Conservation (phyloP, 257 asterid species). For the Scutellaria baicalensis region DNA sequence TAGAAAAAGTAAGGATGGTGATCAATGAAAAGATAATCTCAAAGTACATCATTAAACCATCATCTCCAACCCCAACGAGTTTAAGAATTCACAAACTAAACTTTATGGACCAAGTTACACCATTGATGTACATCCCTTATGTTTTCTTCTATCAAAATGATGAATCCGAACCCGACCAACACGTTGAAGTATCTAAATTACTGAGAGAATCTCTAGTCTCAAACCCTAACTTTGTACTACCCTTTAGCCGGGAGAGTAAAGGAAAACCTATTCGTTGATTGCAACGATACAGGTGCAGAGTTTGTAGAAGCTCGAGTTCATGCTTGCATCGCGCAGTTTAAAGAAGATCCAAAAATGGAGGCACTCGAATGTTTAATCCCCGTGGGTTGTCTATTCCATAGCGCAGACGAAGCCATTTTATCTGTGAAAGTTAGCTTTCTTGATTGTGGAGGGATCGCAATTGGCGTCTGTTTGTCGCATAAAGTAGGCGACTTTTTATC, state of each 20-base stretch:
- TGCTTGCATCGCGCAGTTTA: background rate
- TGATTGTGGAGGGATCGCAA: background rate
- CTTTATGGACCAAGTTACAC: background rate
- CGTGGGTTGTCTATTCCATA: background rate
- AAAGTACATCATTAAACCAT: background rate
- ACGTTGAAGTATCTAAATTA: background rate
- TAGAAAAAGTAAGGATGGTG: background rate
- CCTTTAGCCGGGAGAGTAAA: background rate
- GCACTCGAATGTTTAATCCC: background rate
- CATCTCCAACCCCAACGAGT: background rate
- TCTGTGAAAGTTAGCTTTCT: background rate
- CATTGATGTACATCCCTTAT: background rate
- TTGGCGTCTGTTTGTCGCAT: conserved; percentile 2
- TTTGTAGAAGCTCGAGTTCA: background rate
- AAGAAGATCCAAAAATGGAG: background rate
- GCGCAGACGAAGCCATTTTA: background rate
- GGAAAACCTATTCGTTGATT: background rate
- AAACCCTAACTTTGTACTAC: background rate
- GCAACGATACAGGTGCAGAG: background rate
- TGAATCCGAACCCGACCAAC: background rate
- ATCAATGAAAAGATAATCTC: background rate
- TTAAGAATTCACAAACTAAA: background rate
- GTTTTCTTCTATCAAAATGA: background rate
- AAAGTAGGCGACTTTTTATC: background rate
- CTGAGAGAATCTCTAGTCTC: background rate